Evolutionary conservation across 164 flowering plant genomes (phyloP), one percentile per base, ranked within the genome.

Genomic region (Paratinospora sagittata): DNA sequence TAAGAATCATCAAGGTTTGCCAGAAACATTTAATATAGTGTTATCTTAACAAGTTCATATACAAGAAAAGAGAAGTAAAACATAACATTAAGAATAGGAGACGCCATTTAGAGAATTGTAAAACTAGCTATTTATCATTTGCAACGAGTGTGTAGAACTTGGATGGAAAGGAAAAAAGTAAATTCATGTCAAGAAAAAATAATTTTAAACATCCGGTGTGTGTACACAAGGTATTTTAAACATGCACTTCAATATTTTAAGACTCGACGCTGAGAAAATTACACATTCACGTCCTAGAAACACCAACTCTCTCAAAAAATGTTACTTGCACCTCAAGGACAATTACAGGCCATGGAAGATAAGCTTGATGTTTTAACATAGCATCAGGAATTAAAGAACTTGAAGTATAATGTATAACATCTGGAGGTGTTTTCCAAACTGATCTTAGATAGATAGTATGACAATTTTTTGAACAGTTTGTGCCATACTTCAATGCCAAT

Each of bases 401-500:
- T 7, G 60, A 19, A 19, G 23, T 19, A 14, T 19, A 7, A 26
- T 60, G 33, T 61, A 43, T 3, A 63, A 17, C 63, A 64, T 16
- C 21, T n/a, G 26, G 26, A 55, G 19, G 43, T 39, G 34, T 23
- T 70, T 39, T 30, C 23, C 17, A 55, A 34, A 67, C 16, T 27
- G 39, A 58, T 61, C 43, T 60, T 26, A 75, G 16, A 33, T 67
- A 19, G 33, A 66, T 55, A 52, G 8, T 3, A 68, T n/a, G 71
- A 55, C n/a, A 17, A 71, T 17, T 27, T 19, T 70, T 62, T 37
- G 33, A 66, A 55, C 10, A 70, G 23, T 27, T 63, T 68, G 11
- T 23, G n/a, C n/a, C 16, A 55, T 58, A 76, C 70, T 72, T 58
- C 45, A 47, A 61, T 41, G 66, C 30, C 64, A 27, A 66, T 65